Evolutionary conservation across 2,329 filamentous ascomycete genomes (phyloP).

Genomic region (Claviceps monticola): DNA sequence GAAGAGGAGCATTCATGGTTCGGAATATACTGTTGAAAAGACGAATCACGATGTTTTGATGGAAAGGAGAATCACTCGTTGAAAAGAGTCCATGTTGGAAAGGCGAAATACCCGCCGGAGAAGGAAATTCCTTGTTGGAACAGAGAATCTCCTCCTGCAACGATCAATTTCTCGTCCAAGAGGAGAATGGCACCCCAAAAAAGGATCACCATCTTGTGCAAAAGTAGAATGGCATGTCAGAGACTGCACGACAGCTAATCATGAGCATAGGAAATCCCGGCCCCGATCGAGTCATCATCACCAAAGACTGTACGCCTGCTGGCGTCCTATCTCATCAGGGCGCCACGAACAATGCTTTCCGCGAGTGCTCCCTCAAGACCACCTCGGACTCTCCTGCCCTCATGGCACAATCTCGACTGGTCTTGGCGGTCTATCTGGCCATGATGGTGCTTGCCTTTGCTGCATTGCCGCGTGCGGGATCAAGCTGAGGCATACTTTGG

Average conservation of each 20-base stretch:
- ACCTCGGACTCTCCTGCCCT: neutral
- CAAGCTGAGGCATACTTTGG: neutral
- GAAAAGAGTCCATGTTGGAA: no score
- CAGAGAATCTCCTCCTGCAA: no score
- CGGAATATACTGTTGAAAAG: no score
- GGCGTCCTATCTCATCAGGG: conserved; percentile 44
- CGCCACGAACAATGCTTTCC: conserved; percentile 3
- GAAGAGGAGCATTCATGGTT: no score
- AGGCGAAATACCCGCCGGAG: no score
- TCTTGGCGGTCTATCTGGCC: neutral
- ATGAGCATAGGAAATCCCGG: conserved; percentile 38
- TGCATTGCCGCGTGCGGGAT: neutral
- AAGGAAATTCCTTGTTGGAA: no score
- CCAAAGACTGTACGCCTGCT: conserved; percentile 36
- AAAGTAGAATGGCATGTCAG: neutral
- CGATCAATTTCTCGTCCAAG: neutral
- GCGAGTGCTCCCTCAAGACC: conserved; percentile 1
- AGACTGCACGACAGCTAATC: neutral
- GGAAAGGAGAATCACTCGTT: no score
- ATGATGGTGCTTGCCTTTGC: neutral
- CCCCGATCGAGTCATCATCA: conserved; percentile 49
- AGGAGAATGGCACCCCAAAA: neutral
- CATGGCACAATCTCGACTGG: neutral
- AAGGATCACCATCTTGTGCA: neutral
- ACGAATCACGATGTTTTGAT: no score